Percentiles rank a stretch among this genome's conserved stretches.
Conservation (phyloP, 306 rosid species). For the Citrullus mucosospermus region DNA sequence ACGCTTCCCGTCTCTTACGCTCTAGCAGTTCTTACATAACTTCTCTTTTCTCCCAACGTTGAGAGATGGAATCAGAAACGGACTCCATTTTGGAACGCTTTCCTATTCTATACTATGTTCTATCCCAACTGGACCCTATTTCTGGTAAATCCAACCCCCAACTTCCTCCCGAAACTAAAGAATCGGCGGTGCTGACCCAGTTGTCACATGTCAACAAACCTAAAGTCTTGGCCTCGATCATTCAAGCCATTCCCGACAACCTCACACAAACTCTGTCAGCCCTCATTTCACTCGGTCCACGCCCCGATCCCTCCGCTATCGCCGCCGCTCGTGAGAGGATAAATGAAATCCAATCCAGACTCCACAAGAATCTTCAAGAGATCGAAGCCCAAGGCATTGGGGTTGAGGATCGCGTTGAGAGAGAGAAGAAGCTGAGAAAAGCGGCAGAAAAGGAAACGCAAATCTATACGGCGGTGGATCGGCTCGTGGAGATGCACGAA, state of each 20-base stretch:
- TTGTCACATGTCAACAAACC: slow-evolving; percentile 1
- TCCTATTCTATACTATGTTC: slow-evolving; percentile 62
- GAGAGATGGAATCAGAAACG: slow-evolving; percentile 17
- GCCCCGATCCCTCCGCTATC: slow-evolving; percentile 64
- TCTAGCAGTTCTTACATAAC: neutral
- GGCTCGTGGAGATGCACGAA: slow-evolving; percentile 62
- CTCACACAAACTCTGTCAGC: slow-evolving; percentile 64
- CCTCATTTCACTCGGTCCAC: slow-evolving; percentile 45
- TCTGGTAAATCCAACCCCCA: neutral
- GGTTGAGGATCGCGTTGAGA: slow-evolving; percentile 16
- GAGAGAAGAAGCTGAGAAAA: slow-evolving; percentile 26
- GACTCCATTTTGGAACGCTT: slow-evolving; percentile 50
- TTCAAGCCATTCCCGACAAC: slow-evolving; percentile 49
- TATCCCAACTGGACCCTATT: slow-evolving; percentile 31
- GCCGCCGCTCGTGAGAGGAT: slow-evolving; percentile 43
- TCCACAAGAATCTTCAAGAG: slow-evolving; percentile 41
- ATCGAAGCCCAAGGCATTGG: neutral
- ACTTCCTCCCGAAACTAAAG: slow-evolving; percentile 25
- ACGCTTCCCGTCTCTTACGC: neutral
- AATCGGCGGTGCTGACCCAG: slow-evolving; percentile 13
- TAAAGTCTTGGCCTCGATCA: slow-evolving; percentile 48
- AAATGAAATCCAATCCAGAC: slow-evolving; percentile 28
- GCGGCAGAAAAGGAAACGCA: slow-evolving; percentile 44
- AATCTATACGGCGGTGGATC: slow-evolving; percentile 27
- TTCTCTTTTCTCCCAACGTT: neutral